These are phyloP conservation scores for Spathaspora jeffriesii DNA, from an alignment of 1,139 yeast genomes.

Conservation along the genomic window DNA sequence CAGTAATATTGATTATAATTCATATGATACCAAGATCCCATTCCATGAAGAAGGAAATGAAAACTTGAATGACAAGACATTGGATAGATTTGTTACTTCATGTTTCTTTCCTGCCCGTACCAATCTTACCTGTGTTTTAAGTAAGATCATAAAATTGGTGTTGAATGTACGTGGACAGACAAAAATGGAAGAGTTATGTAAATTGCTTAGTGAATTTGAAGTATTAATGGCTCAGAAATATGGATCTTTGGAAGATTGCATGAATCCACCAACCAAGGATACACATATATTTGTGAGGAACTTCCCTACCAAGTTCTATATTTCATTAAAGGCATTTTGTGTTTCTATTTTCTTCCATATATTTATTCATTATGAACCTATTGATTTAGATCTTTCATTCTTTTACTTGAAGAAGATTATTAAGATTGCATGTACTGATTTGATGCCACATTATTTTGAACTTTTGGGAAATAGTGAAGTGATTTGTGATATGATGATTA, in stretches of 20 bases:
- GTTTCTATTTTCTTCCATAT: conserved; percentile 38
- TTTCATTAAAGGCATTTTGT: conserved; percentile 32
- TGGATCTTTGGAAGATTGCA: conserved; percentile 23
- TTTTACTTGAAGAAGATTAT: conserved; percentile 38
- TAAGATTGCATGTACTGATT: conserved; percentile 28
- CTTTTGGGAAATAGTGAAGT: conserved; percentile 29
- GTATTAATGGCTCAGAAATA: conserved; percentile 14
- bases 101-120: conserved; percentile 11
- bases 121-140: conserved; percentile 10
- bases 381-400: conserved; percentile 24
- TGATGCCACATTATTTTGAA: conserved; percentile 41
- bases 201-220: conserved; percentile 22
- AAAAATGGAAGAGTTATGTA: conserved; percentile 24
- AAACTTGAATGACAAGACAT: conserved; percentile 18
- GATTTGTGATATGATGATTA: conserved; percentile 40
- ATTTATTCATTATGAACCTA: conserved; percentile 39
- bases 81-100: conserved; percentile 23
- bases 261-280: conserved; percentile 17
- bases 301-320: conserved; percentile 25
- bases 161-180: conserved; percentile 22
- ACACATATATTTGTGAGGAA: conserved; percentile 21
- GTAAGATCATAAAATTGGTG: conserved; percentile 16
- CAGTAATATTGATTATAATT: conserved; percentile 17
- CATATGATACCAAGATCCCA: conserved; percentile 30
- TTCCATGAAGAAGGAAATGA: conserved; percentile 23